These are phyloP conservation scores for Pythium chondricola DNA, from an alignment of 352 stramenopile species.

Conservation along the genomic window DNA sequence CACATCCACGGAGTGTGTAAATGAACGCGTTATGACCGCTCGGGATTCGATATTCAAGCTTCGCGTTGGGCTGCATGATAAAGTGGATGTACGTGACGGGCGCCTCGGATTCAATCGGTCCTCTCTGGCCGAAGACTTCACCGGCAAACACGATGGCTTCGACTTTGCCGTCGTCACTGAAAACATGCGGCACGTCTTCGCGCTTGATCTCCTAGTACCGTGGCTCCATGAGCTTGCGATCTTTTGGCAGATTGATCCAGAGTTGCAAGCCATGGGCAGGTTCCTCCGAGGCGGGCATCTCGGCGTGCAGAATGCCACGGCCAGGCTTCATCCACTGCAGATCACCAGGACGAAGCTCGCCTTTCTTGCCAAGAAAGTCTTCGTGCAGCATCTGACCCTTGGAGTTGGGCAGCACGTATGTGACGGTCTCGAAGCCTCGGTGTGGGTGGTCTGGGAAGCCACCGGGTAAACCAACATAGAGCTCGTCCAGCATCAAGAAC, in stretches of 20 bases:
- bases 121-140: conserved; percentile 26
- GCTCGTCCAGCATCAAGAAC: conserved; percentile 33
- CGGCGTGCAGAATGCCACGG: conserved; percentile 25
- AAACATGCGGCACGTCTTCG: conserved; percentile 20
- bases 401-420: conserved; percentile 55
- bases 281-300: conserved; percentile 21
- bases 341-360: conserved; percentile 25
- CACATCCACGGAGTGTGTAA: conserved; percentile 12
- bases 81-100: conserved; percentile 36
- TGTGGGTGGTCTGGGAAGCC: conserved; percentile 85
- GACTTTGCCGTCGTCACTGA: conserved; percentile 20
- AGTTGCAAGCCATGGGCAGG: conserved; percentile 28
- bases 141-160: conserved; percentile 31
- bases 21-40: conserved; percentile 27
- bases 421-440: conserved; percentile 85
- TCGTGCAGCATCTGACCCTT: conserved; percentile 73
- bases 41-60: conserved; percentile 22
- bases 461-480: conserved; percentile 28
- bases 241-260: conserved; percentile 32
- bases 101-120: conserved; percentile 19
- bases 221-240: conserved; percentile 28
- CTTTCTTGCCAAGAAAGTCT: conserved; percentile 50
- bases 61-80: conserved; percentile 17
- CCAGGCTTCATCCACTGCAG: conserved; percentile 39
- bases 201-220: conserved; percentile 31